Base-by-base conservation (phyloP, 176 grass and related monocot species). In the Aegilops sharonensis region DNA sequence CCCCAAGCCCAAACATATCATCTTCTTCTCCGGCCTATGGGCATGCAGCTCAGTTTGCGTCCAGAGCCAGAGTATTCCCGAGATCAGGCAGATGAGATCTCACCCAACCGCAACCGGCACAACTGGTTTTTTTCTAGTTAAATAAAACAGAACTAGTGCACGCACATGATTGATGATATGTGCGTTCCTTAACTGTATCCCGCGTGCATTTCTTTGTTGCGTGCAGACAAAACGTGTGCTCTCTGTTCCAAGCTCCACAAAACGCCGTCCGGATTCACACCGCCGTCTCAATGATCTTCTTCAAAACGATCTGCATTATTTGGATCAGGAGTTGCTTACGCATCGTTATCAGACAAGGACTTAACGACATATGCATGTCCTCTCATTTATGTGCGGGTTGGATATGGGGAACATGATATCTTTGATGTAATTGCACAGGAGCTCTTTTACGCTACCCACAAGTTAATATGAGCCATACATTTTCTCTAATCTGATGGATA, bases 281-380 rank as follows among this genome's bases (percentile, higher is more conserved):
- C 6, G 36, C 15, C 13, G 20, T 20, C 32, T 15, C 23, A 21
- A 1, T 75, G 85, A 52, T 13, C 4, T 86, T 8, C 11, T 6
- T 57, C 25, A 12, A 4, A 48, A 48, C 47, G 47, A 15, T 13
- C 47, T 50, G 13, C 47, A 50, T 15, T 1, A 4, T 8, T 32
- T 6, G 43, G 30, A 31, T 29, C 15, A 74, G 50, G 25, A 25
- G 79, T 83, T 20, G 34, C 5, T 6, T 12, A 39, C 4, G 9
- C 50, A 43, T 88, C 80, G 3, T 35, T 78, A 9, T 88, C 75
- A 0, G 81, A 30, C 13, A 50, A 50, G 29, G 75, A 79, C 81
- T n/a, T n/a, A 0, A 13, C 6, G 42, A 88, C 15, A 77, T 47
- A 52, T 47, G 20, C 29, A 25, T 80, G 2, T 47, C 45, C 13